Evolutionary conservation across 1,284 basidiomycete species (phyloP).

Genomic region (Ustilago cynodontis): DNA sequence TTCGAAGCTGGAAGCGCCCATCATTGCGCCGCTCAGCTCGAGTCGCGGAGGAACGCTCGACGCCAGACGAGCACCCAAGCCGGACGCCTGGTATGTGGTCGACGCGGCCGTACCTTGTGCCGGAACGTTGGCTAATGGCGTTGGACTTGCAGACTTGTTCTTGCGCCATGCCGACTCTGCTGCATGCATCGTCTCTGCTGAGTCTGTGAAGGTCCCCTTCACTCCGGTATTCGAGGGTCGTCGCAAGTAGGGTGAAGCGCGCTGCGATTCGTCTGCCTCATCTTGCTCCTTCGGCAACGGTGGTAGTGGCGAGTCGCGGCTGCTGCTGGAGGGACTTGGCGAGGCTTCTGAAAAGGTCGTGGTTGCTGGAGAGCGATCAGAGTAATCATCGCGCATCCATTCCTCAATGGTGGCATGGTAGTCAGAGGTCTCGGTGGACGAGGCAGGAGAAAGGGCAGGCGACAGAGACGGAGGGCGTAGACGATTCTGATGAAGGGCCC

Average conservation of each 20-base stretch:
- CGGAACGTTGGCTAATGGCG: neutral
- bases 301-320: constrained; percentile 35
- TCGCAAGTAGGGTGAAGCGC: constrained; percentile 3
- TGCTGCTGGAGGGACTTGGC: constrained; percentile 18
- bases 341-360: constrained; percentile 24
- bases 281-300: constrained; percentile 31
- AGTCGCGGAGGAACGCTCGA: constrained; percentile 24
- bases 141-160: neutral
- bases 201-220: neutral
- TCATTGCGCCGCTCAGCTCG: constrained; percentile 12
- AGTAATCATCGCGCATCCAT: constrained; percentile 36
- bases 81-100: neutral
- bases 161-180: neutral
- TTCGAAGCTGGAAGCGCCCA: constrained; percentile 1
- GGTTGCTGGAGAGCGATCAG: constrained; percentile 23
- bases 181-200: neutral
- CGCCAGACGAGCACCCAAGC: constrained; percentile 1
- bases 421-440: constrained; percentile 22
- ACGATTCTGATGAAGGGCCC: constrained; percentile 3
- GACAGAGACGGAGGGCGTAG: constrained; percentile 32
- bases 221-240: neutral
- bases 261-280: neutral
- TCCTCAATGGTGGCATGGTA: constrained; percentile 34
- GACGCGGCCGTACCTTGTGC: neutral
- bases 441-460: constrained; percentile 21